phyloP scores from a whole-genome alignment of 345 rosid species.

The Capsella bursapastoris region DNA sequence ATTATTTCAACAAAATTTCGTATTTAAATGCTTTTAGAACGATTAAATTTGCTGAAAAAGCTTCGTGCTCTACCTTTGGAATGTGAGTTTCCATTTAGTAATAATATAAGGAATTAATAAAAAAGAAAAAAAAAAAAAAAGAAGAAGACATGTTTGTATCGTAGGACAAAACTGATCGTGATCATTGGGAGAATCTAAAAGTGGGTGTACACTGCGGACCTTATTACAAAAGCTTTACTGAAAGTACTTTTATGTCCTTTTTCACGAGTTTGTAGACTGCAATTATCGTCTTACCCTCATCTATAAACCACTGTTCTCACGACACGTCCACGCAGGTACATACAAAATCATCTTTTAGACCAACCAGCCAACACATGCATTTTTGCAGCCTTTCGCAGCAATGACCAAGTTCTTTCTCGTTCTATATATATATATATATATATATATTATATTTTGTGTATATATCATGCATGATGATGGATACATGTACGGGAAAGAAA shows the following conservation, averaged over 20 bases:
- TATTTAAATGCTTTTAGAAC: neutral
- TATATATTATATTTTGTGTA: neutral
- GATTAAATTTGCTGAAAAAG: neutral
- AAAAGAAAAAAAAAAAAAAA: neutral
- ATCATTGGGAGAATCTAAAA: slow-evolving; percentile 30
- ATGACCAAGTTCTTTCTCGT: slow-evolving; percentile 19
- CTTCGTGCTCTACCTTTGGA: too few species aligned
- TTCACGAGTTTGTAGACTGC: too few species aligned
- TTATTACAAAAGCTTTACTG: too few species aligned
- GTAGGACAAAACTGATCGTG: slow-evolving; percentile 33
- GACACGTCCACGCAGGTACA: slow-evolving; percentile 9
- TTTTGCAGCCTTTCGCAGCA: slow-evolving; percentile 37
- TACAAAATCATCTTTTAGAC: neutral
- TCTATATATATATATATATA: neutral
- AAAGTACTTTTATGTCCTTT: slow-evolving; percentile 17
- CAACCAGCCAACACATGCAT: slow-evolving; percentile 18
- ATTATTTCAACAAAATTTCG: neutral
- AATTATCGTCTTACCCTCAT: neutral
- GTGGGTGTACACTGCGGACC: slow-evolving; percentile 17
- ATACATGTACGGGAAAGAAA: neutral
- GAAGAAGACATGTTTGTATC: slow-evolving; percentile 14
- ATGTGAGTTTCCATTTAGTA: neutral
- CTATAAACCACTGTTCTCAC: slow-evolving; percentile 8
- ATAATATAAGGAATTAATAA: neutral
- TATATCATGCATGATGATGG: neutral